These are phyloP conservation scores for Umbelopsis sp. DNA, from an alignment of 192 early-diverging fungal species.

Conservation along the genomic window DNA sequence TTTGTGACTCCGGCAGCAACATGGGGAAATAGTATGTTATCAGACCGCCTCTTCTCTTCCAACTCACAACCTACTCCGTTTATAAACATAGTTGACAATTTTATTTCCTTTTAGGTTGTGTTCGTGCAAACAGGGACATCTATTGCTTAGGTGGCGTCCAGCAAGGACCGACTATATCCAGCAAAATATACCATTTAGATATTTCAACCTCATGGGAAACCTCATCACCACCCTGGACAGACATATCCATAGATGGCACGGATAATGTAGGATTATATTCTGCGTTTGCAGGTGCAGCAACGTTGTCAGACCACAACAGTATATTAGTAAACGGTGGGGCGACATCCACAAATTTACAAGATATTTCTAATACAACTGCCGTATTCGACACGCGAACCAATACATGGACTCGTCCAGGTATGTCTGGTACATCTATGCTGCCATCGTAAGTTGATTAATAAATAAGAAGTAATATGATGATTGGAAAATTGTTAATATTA, in stretches of 20 bases:
- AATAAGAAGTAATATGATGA: not conserved
- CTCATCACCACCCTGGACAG: conserved; percentile 1
- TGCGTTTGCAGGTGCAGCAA: conserved; percentile 12
- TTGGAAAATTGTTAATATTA: not conserved
- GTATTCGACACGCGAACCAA: conserved; percentile 25
- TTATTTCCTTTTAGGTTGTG: not conserved
- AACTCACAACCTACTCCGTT: no score
- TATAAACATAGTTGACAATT: no score
- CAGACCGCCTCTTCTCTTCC: not conserved
- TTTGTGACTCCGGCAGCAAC: conserved; percentile 4
- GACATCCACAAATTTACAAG: not conserved
- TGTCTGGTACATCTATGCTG: not conserved
- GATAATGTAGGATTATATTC: not conserved
- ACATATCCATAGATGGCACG: not conserved
- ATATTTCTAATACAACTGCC: not conserved
- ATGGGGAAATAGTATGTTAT: conserved; percentile 17
- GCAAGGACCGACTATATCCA: not conserved
- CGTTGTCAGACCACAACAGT: conserved; percentile 9
- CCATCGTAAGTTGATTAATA: not conserved
- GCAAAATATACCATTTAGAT: conserved; percentile 12
- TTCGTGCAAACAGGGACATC: conserved; percentile 1
- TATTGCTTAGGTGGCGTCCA: conserved; percentile 9
- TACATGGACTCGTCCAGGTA: conserved; percentile 22
- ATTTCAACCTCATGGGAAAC: conserved; percentile 12
- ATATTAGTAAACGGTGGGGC: conserved; percentile 26